These are phyloP conservation scores for Linnemannia exigua DNA, from an alignment of 192 early-diverging fungal species.

Conservation along the genomic window DNA sequence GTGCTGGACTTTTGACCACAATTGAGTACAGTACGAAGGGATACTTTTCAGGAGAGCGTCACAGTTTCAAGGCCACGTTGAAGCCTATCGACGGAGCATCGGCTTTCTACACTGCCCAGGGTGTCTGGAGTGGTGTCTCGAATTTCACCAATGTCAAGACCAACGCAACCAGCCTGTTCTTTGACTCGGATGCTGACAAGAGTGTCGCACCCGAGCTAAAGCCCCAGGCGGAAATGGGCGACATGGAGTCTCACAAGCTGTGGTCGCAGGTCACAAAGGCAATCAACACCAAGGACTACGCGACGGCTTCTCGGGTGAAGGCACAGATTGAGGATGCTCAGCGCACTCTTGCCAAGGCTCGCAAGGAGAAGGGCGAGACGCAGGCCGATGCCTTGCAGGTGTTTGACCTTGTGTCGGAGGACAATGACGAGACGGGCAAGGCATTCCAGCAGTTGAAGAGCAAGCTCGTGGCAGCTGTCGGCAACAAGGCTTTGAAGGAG, in stretches of 20 bases:
- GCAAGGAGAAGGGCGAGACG: constrained; percentile 64
- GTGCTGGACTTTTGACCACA: constrained; percentile 54
- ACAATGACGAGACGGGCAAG: constrained; percentile 50
- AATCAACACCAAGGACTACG: constrained; percentile 75
- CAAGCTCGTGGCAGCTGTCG: constrained; percentile 34
- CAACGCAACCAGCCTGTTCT: constrained; percentile 64
- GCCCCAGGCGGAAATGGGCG: constrained; percentile 70
- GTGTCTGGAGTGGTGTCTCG: constrained; percentile 80
- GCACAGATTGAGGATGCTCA: constrained; percentile 78
- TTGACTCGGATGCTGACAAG: constrained; percentile 69
- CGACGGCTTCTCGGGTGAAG: constrained; percentile 77
- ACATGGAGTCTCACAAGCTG: constrained; percentile 76
- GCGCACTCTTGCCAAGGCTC: constrained; percentile 72
- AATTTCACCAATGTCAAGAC: constrained; percentile 66
- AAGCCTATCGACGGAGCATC: constrained; percentile 49
- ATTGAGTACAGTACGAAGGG: constrained; percentile 83
- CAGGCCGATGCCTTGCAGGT: constrained; percentile 47
- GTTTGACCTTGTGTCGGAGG: constrained; percentile 48
- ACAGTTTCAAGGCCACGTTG: constrained; percentile 77
- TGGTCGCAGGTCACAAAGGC: constrained; percentile 81
- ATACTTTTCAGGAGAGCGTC: constrained; percentile 86
- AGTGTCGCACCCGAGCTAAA: constrained; percentile 70
- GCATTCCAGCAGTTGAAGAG: constrained; percentile 36
- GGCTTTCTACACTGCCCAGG: constrained; percentile 56
- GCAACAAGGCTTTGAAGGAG: constrained; percentile 45